These are phyloP conservation scores for Lactarius hatsudake DNA, from an alignment of 768 basidiomycete genomes.

Conservation along the genomic window DNA sequence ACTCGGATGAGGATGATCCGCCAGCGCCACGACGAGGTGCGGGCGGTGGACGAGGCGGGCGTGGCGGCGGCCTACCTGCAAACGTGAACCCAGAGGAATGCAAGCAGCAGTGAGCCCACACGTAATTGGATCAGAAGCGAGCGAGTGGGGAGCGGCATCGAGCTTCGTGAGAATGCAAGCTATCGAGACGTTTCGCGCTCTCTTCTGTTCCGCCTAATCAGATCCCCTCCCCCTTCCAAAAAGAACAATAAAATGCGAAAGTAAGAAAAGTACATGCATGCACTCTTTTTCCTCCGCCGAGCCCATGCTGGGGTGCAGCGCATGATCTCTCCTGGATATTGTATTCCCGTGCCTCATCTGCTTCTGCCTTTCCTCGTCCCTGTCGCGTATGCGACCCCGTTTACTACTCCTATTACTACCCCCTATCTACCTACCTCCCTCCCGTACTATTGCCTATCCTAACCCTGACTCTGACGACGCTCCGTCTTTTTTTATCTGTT, in stretches of 20 bases:
- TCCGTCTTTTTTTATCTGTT: not conserved
- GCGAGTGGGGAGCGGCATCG: not conserved
- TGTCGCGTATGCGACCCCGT: not conserved
- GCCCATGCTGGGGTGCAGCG: not conserved
- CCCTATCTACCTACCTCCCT: not conserved
- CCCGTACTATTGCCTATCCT: not conserved
- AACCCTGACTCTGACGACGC: not conserved
- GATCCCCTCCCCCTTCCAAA: not conserved
- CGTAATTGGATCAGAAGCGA: not conserved
- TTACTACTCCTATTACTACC: not conserved
- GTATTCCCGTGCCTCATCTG: not conserved
- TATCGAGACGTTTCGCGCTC: not conserved
- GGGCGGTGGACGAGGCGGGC: constrained; percentile 43
- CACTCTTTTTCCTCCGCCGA: not conserved
- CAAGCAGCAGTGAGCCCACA: constrained; percentile 72
- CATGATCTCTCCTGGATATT: not conserved
- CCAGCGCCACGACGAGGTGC: constrained; percentile 50
- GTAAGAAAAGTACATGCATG: not conserved
- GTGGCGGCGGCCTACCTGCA: constrained; percentile 38
- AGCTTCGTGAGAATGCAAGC: not conserved
- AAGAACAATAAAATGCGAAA: not conserved
- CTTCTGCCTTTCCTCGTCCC: not conserved
- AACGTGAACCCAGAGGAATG: constrained; percentile 81
- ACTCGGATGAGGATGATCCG: constrained; percentile 67
- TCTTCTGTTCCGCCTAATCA: not conserved